phyloP scores from a whole-genome alignment of 176 grass and related monocot genomes.

The Phoenix dactylifera region DNA sequence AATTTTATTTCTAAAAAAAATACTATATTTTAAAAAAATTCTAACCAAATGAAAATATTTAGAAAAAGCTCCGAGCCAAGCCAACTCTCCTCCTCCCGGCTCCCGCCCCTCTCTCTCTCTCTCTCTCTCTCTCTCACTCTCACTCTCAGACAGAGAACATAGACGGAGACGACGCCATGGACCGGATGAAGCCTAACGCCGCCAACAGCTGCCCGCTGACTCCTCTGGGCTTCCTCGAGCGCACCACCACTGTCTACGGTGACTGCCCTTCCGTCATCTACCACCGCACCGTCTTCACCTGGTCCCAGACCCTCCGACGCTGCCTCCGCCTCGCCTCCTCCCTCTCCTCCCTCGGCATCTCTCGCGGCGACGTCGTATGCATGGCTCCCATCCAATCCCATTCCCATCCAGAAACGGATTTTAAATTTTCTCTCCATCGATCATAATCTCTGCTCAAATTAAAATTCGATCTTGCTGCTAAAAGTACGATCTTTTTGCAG shows the following conservation, averaged over 20 bases:
- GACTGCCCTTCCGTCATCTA: constrained; percentile 69
- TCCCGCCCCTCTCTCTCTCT: too few species aligned
- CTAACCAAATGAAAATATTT: too few species aligned
- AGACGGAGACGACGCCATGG: constrained; percentile 15
- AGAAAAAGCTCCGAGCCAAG: too few species aligned
- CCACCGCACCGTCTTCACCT: constrained; percentile 53
- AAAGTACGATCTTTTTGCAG: constrained; percentile 10
- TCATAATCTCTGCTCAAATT: too few species aligned
- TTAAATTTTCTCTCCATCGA: neutral
- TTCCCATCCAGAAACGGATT: neutral
- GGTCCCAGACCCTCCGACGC: constrained; percentile 46
- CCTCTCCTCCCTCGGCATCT: constrained; percentile 58
- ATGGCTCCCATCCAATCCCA: neutral
- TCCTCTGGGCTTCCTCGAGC: constrained; percentile 57
- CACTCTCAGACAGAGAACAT: too few species aligned
- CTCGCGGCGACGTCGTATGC: constrained; percentile 66
- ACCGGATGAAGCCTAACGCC: constrained; percentile 29
- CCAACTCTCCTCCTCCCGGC: too few species aligned
- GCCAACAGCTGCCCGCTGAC: constrained; percentile 63
- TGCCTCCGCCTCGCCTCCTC: constrained; percentile 88
- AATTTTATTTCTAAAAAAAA: too few species aligned
- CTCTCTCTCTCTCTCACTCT: too few species aligned
- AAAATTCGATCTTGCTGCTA: neutral
- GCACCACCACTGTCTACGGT: constrained; percentile 42
- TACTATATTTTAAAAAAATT: too few species aligned